Base-by-base conservation (phyloP, 192 early-diverging fungal species). In the Gigaspora rosea region DNA sequence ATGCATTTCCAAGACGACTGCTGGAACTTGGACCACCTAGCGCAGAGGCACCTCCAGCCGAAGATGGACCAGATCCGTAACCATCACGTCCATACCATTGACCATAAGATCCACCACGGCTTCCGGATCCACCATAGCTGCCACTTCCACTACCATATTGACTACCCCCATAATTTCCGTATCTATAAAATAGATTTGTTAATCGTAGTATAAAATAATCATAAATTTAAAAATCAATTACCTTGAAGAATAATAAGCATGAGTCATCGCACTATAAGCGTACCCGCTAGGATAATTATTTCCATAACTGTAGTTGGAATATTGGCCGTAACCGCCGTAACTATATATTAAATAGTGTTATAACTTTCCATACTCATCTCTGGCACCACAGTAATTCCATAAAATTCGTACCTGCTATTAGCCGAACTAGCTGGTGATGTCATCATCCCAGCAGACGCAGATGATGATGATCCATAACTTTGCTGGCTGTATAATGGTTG, bases 261-360 rank as follows among this genome's bases (percentile, higher is more conserved):
- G 77, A 18, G 68, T 82, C 7, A 75, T 80, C 2, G 80, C 83
- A 56, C 75, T 82, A n/a, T 79, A 76, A 33, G 54, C 56, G 54
- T 78, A 77, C 22, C 78, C 82, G 46, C 76, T 81, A 61, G 74
- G 80, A 58, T 81, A 81, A 27, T 65, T 77, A 62, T 48, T 77
- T 71, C 75, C 69, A n/a, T 79, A 80, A 75, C 78, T 82, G 20
- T 78, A 67, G 36, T 71, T 32, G 15, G 80, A 59, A 62, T 82
- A 74, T 35, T 79, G 80, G 58, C 73, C 84, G 1, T 78, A 81
- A 27, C 73, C 68, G 1, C 82, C 78, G 73, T 77, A 78, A 20
- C 75, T 79, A 78, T 48, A 78, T 81, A 70, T 67, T 81, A 66
- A 73, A 74, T 11, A 32, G 10, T 59, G 61, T 71, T 52, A 75